These are phyloP conservation scores for Aspergillus sp. DNA, from an alignment of 2,329 filamentous ascomycete genomes.

Conservation along the genomic window DNA sequence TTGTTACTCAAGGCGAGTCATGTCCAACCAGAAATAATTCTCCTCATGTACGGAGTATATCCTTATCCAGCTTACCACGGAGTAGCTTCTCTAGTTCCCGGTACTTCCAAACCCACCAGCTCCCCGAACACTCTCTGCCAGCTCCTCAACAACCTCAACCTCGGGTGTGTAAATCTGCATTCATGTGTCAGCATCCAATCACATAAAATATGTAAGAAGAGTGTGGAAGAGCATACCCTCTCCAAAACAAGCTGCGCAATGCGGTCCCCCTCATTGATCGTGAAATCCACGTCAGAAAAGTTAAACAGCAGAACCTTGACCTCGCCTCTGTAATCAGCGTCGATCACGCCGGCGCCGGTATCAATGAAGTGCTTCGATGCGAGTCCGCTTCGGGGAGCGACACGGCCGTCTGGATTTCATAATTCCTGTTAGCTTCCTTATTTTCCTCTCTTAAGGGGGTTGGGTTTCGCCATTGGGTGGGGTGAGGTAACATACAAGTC, in stretches of 20 bases:
- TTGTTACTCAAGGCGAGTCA: background rate
- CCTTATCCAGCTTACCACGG: background rate
- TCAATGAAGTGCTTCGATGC: slow-evolving; percentile 95
- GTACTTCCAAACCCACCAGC: slow-evolving; percentile 92
- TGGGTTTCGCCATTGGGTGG: background rate
- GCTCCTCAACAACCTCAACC: slow-evolving; percentile 80
- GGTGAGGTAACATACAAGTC: slow-evolving; percentile 65
- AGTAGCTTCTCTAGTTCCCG: slow-evolving; percentile 44
- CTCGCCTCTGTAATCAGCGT: slow-evolving; percentile 92
- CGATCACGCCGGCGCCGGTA: slow-evolving; percentile 93
- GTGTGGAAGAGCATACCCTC: slow-evolving; percentile 50
- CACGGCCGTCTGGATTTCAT: slow-evolving; percentile 68
- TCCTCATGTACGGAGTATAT: background rate
- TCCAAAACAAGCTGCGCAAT: slow-evolving; percentile 93
- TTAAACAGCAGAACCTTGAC: slow-evolving; percentile 97
- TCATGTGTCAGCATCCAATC: background rate
- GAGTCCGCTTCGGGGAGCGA: slow-evolving; percentile 87
- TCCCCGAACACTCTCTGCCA: slow-evolving; percentile 87
- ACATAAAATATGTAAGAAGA: background rate
- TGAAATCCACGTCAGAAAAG: slow-evolving; percentile 78
- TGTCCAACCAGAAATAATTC: background rate
- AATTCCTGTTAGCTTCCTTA: background rate
- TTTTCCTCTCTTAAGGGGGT: background rate
- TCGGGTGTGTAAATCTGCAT: slow-evolving; percentile 81
- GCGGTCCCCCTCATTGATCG: slow-evolving; percentile 79